Conservation (phyloP, 2,329 filamentous ascomycete species). For the Penicillium sp. region DNA sequence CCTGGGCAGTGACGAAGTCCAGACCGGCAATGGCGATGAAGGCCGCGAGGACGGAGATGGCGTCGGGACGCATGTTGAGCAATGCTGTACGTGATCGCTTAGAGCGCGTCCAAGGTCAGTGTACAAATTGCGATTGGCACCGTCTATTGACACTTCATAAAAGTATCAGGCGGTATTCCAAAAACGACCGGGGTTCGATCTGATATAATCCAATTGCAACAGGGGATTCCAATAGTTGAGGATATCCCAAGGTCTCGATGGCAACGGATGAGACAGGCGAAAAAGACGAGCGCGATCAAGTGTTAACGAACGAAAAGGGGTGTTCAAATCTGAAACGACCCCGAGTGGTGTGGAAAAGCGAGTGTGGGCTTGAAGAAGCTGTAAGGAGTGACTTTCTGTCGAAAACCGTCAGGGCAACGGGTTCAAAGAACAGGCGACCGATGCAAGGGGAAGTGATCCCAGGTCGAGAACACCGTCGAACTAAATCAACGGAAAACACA, state of each 20-base stretch:
- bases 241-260: conserved; percentile 18
- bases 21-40: conserved; percentile 37
- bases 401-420: conserved; percentile 15
- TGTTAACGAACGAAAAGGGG: conserved; percentile 27
- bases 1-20: conserved; percentile 35
- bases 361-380: conserved; percentile 21
- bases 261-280: conserved; percentile 24
- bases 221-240: neutral
- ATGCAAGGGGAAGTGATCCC: conserved; percentile 27
- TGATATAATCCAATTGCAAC: conserved; percentile 3
- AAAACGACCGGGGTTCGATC: conserved; percentile 1
- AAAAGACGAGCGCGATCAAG: conserved; percentile 1
- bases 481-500: conserved; percentile 12
- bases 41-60: conserved; percentile 34
- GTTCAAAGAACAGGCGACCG: conserved; percentile 26
- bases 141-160: conserved; percentile 22
- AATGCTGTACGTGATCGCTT: conserved; percentile 6
- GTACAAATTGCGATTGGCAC: conserved; percentile 17
- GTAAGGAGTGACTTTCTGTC: conserved; percentile 23
- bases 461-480: conserved; percentile 23
- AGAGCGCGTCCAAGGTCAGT: conserved; percentile 10
- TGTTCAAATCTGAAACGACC: conserved; percentile 19
- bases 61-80: conserved; percentile 33
- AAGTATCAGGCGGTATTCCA: neutral
- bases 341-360: conserved; percentile 14